phyloP scores from a whole-genome alignment of 768 basidiomycete genomes.

The Amanita pseudoporphyria region DNA sequence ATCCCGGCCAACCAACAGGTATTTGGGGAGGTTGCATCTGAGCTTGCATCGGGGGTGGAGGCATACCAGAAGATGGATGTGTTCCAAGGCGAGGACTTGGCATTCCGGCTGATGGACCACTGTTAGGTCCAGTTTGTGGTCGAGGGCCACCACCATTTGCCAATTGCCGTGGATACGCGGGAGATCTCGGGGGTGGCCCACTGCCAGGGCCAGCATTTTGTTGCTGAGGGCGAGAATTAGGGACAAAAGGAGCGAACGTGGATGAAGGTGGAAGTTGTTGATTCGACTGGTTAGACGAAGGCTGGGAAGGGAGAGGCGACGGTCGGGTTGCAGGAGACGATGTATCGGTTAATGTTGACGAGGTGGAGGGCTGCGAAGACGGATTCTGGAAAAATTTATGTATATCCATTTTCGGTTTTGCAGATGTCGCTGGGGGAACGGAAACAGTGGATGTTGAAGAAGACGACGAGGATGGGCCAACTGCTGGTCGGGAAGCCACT shows the following conservation, averaged over 20 bases:
- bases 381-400: constrained; percentile 54
- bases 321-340: constrained; percentile 50
- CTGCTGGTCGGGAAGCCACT: constrained; percentile 30
- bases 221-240: constrained; percentile 34
- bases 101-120: constrained; percentile 42
- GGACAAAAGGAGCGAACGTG: constrained; percentile 39
- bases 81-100: constrained; percentile 61
- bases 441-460: constrained; percentile 23
- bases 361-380: constrained; percentile 35
- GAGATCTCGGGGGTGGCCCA: constrained; percentile 53
- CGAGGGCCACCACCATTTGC: constrained; percentile 52
- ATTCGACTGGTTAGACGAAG: constrained; percentile 26
- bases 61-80: constrained; percentile 43
- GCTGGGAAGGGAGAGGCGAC: constrained; percentile 42
- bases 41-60: constrained; percentile 27
- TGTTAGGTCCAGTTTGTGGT: constrained; percentile 48
- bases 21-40: constrained; percentile 30
- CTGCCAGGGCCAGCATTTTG: constrained; percentile 37
- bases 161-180: constrained; percentile 51
- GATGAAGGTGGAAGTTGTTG: constrained; percentile 30
- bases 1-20: constrained; percentile 32
- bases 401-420: constrained; percentile 42
- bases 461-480: constrained; percentile 23
- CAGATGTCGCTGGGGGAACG: constrained; percentile 24
- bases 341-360: constrained; percentile 38